Evolutionary conservation across 2,329 filamentous ascomycete species (phyloP), one percentile per base, ranked within the genome.

Genomic region (Macrophomina pseudophaseolina): DNA sequence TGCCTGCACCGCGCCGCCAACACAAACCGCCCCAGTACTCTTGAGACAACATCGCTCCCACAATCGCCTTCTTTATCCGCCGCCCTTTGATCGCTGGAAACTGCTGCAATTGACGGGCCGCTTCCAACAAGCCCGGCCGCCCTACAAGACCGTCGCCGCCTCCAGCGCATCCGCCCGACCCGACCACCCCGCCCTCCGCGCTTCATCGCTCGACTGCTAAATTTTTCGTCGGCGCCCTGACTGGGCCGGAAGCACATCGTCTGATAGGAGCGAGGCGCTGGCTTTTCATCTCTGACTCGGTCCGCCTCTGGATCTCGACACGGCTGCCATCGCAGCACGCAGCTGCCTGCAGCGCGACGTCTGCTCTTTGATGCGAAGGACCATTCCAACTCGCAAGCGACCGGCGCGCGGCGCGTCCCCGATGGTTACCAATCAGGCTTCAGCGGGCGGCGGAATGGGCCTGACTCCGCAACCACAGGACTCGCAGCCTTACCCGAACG

Each of bases 321-420:
- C 30, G 18, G 56, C 16, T 32, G n/a, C 18, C 53, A 59, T 40
- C 42, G 56, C 56, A 4, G 8, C 40, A 33, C 56, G 56, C 40
- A 46, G 56, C 42, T 49, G 44, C 58, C 32, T 40, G 42, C 30
- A 38, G 58, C 33, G 44, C 58, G 32, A 49, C 58, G 44, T 44
- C 16, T 33, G 58, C 32, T 16, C 44, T 51, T 62, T 44, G 44
- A 65, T 54, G 14, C 66, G 49, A 58, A 67, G 18, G 16, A 56
- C 56, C 30, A 77, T 78, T 74, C 71, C 76, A 30, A 73, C 70
- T 70, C 83, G 91, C 78, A 95, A 95, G 82, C 86, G 92, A 77
- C 84, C 90, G 71, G 91, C 91, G 54, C 90, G 91, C 66, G 91
- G 90, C 75, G 82, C 89, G 69, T 85, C 87, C 44, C 90, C 91